Evolutionary conservation across 257 asterid genomes (phyloP).

Genomic region (Capsicum baccatum): DNA sequence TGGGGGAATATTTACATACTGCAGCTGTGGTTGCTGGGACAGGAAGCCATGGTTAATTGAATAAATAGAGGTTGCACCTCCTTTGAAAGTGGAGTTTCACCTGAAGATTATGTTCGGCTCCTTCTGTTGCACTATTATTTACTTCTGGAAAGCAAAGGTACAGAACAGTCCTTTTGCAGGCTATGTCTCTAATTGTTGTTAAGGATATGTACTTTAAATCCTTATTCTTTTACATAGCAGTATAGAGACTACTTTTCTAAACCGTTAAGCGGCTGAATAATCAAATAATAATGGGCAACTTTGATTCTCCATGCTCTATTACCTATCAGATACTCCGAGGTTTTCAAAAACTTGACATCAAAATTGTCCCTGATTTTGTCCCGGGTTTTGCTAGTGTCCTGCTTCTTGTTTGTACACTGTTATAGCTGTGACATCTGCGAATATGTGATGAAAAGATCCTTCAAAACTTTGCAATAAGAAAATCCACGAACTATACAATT

Average conservation of each 20-base stretch:
- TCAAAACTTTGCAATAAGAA: background rate
- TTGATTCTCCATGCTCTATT: background rate
- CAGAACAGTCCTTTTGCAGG: background rate
- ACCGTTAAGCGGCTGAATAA: background rate
- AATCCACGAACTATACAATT: background rate
- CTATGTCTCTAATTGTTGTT: background rate
- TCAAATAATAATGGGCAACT: conserved; percentile 14
- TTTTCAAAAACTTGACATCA: background rate
- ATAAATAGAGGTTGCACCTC: conserved; percentile 4
- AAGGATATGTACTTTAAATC: background rate
- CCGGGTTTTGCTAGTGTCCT: background rate
- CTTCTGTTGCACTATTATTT: background rate
- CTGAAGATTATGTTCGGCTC: background rate
- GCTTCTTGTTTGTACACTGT: background rate
- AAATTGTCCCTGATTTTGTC: background rate
- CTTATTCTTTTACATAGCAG: background rate
- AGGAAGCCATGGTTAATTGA: conserved; percentile 22
- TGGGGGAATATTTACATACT: background rate
- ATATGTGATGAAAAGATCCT: background rate
- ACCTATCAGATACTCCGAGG: background rate
- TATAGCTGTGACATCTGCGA: background rate
- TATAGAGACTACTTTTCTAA: background rate
- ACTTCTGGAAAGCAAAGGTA: conserved; percentile 15
- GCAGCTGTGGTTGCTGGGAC: conserved; percentile 24
- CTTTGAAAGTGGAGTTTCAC: background rate